These are phyloP conservation scores for Lycium ferocissimum DNA, from an alignment of 257 asterid species.

Conservation along the genomic window DNA sequence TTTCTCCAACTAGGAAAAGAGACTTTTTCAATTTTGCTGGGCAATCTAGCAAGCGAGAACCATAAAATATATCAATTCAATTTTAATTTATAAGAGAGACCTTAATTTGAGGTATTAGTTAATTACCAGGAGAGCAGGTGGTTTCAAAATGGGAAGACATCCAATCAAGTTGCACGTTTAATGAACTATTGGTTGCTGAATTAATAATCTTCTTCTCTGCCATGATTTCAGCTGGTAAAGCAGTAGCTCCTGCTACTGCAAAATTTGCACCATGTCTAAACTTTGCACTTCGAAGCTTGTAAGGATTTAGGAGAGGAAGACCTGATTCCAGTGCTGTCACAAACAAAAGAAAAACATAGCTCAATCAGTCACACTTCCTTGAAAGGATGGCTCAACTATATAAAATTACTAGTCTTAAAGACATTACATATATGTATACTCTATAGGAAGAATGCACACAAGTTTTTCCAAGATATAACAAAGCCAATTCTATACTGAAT, in stretches of 20 bases:
- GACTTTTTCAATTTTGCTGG: background rate
- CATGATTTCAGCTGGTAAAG: slow-evolving; percentile 22
- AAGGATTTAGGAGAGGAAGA: slow-evolving; percentile 33
- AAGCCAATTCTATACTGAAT: too few species aligned
- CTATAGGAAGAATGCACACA: too few species aligned
- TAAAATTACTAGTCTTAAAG: too few species aligned
- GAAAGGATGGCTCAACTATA: too few species aligned
- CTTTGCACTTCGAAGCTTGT: background rate
- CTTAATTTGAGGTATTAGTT: too few species aligned
- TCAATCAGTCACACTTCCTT: too few species aligned
- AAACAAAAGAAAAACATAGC: too few species aligned
- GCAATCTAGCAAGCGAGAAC: background rate
- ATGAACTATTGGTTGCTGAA: slow-evolving; percentile 31
- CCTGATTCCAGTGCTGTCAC: slow-evolving; percentile 33
- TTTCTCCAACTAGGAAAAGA: slow-evolving; percentile 41
- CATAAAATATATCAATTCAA: background rate
- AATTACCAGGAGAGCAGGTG: background rate
- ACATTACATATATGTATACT: too few species aligned
- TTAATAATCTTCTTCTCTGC: slow-evolving; percentile 4
- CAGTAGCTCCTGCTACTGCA: slow-evolving; percentile 41
- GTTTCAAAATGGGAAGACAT: slow-evolving; percentile 39
- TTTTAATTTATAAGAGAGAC: background rate
- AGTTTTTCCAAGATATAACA: too few species aligned
- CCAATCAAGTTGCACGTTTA: slow-evolving; percentile 32
- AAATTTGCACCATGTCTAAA: slow-evolving; percentile 37